Base-by-base conservation (phyloP, 108 stramenopile genomes). In the Nitzschia sp. region DNA sequence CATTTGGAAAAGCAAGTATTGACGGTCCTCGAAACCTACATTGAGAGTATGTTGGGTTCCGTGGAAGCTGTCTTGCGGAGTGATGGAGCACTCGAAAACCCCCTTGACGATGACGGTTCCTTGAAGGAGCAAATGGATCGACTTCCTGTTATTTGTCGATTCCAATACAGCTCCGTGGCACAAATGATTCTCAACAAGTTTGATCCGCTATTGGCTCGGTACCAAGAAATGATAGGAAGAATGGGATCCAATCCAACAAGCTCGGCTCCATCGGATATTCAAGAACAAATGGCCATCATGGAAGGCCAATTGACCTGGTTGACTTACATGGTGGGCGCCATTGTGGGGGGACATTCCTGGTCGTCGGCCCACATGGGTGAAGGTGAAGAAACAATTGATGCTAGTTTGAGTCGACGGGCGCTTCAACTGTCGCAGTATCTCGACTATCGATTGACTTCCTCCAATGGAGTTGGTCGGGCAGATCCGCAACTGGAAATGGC, bases 231-330 rank as follows among this genome's bases (percentile, higher is more conserved):
- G 41, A 83, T 95, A 63, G 51, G 65, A 12, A 81, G 77, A 44
- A 43, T 87, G 29, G 79, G 86, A 41, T 67, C 82, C 14, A 78
- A 79, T 10, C 73, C 86, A 14, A 90, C 87, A 22, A 75, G 76
- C n/a, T 86, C 78, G 41, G 92, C 92, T 25, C 89, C 91, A 12
- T 71, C 68, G 60, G 83, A 90, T 51, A 77, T 89, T 0, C 79
- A 77, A 58, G 82, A 86, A 82, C 77, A 76, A 64, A 80, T 91
- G 61, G 79, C 86, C 11, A 84, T 94, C 48, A 60, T 95, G 29
- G 98, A 98, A 76, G 93, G 94, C 12, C 92, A 97, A 71, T 73
- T 98, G 65, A 96, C 96, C 11, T 98, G 98, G 98, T 70, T 98
- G 46, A 92, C 94, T 44, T 95, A 96, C 70, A 95, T 97, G 42